These are phyloP conservation scores for Lolium rigidum DNA, from an alignment of 176 grass and related monocot genomes.

Conservation along the genomic window DNA sequence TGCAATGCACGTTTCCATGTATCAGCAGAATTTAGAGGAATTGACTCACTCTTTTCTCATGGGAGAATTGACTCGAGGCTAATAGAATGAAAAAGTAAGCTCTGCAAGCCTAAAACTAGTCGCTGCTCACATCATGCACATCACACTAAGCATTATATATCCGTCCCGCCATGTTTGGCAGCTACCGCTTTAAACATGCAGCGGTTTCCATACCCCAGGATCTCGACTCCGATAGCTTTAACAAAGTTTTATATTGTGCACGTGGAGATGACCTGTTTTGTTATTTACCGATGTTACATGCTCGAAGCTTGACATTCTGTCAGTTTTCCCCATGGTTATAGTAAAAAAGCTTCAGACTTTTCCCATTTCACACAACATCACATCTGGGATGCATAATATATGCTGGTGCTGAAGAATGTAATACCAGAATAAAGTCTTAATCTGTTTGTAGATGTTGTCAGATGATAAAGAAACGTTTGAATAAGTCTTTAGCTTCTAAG, in stretches of 20 bases:
- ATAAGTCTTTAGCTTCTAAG: background rate
- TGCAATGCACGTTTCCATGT: constrained; percentile 23
- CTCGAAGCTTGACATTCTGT: constrained; percentile 6
- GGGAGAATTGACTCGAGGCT: background rate
- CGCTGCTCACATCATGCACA: background rate
- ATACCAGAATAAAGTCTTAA: background rate
- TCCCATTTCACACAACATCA: constrained; percentile 2
- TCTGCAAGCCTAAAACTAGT: background rate
- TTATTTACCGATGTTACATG: constrained; percentile 24
- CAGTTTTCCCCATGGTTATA: background rate
- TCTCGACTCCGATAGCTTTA: background rate
- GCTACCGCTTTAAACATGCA: background rate
- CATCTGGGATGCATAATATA: constrained; percentile 12
- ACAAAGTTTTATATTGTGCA: background rate
- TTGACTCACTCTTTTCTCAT: background rate
- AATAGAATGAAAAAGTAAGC: constrained; percentile 8
- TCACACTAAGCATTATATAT: background rate
- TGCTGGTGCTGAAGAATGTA: constrained; percentile 11
- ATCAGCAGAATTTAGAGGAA: constrained; percentile 32
- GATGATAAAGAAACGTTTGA: background rate
- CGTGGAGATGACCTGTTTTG: background rate
- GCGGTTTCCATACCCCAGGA: background rate
- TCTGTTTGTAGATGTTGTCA: constrained; percentile 9
- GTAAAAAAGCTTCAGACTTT: constrained; percentile 12
- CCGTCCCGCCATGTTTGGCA: background rate